phyloP scores from a whole-genome alignment of 176 grass and related monocot species.

The Luzula sylvatica region DNA sequence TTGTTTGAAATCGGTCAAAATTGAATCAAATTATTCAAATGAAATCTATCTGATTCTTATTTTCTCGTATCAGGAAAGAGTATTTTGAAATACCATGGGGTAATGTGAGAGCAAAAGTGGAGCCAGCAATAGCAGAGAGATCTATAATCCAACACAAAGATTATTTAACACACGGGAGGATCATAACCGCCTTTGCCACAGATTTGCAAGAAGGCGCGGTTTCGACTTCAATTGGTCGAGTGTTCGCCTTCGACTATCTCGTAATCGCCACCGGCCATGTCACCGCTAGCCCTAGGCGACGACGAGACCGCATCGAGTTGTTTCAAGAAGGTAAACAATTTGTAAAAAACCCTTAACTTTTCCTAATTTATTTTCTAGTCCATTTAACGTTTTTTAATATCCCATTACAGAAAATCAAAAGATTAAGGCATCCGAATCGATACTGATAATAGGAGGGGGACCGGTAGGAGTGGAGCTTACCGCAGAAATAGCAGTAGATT shows the following conservation, averaged over 20 bases:
- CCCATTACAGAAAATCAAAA: constrained; percentile 25
- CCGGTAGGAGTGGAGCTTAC: constrained; percentile 58
- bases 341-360: too few species aligned
- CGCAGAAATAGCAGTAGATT: constrained; percentile 38
- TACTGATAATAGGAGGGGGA: constrained; percentile 55
- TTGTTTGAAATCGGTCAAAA: background rate
- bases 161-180: constrained; percentile 40
- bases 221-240: constrained; percentile 30
- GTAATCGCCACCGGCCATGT: constrained; percentile 50
- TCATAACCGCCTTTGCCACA: constrained; percentile 28
- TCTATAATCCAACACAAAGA: constrained; percentile 50
- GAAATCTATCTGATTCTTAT: background rate
- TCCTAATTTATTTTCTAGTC: too few species aligned
- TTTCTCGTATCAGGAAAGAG: constrained; percentile 40
- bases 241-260: constrained; percentile 52
- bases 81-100: constrained; percentile 79
- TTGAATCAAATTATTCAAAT: background rate
- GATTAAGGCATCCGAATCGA: constrained; percentile 22
- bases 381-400: too few species aligned
- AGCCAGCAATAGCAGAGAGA: constrained; percentile 30
- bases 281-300: constrained; percentile 1
- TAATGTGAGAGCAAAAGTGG: constrained; percentile 59
- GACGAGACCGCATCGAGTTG: constrained; percentile 31
- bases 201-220: constrained; percentile 44
- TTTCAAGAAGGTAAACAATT: constrained; percentile 24